Percentiles rank a stretch among this genome's conserved stretches.
Evolutionary conservation across 345 rosid species (phyloP).

Genomic region (Hirschfeldia incana): DNA sequence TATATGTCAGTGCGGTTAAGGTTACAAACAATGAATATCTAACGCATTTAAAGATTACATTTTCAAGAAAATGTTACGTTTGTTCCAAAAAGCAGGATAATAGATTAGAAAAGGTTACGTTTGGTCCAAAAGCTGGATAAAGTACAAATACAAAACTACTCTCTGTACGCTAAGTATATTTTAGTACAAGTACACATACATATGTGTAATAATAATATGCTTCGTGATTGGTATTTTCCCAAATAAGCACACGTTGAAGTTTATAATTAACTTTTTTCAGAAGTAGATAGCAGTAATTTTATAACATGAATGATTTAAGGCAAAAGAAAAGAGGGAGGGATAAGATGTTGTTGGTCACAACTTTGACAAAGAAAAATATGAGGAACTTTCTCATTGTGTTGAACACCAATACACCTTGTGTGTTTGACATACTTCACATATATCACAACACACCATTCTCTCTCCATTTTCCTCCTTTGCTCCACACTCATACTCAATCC

Average conservation of each 20-base stretch:
- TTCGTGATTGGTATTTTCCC: background rate
- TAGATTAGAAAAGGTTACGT: background rate
- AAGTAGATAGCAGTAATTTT: conserved; percentile 2
- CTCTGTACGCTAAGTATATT: background rate
- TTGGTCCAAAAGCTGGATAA: background rate
- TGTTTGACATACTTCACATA: conserved; percentile 90
- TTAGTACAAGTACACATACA: background rate
- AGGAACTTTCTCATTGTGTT: conserved; percentile 63
- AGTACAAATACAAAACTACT: background rate
- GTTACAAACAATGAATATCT: background rate
- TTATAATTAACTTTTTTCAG: background rate
- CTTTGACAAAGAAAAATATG: conserved; percentile 75
- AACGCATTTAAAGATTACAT: background rate
- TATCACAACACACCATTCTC: conserved; percentile 72
- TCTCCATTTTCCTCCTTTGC: conserved; percentile 77
- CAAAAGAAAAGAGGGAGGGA: conserved; percentile 46
- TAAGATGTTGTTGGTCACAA: conserved; percentile 71
- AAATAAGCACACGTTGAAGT: background rate
- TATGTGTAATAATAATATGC: background rate
- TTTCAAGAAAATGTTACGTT: background rate
- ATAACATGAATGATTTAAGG: conserved; percentile 39
- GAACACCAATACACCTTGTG: conserved; percentile 70
- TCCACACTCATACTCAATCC: conserved; percentile 30
- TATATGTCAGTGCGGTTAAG: background rate
- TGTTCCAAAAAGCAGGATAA: background rate